A percentile compares a stretch with the other conserved stretches of the same genome.
These are phyloP conservation scores for Styphnolobium japonicum DNA, from an alignment of 306 rosid genomes.

Conservation along the genomic window DNA sequence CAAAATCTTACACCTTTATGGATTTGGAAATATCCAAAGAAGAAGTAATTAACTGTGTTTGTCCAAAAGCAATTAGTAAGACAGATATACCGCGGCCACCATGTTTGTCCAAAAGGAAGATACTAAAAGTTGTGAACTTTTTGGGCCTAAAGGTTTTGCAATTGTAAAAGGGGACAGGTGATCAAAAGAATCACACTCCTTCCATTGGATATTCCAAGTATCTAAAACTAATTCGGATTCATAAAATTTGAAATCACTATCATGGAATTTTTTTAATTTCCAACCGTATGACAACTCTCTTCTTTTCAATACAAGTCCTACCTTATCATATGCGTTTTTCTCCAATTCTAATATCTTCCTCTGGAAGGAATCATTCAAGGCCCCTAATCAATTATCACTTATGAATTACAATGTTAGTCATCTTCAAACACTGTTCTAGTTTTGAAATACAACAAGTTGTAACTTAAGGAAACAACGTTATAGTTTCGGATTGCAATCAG, in stretches of 20 bases:
- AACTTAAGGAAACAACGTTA: not conserved
- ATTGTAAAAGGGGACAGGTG: not conserved
- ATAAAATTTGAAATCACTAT: not conserved
- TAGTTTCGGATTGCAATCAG: not conserved
- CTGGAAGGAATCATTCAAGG: not conserved
- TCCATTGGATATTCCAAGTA: not conserved
- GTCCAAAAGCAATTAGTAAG: too few relatives aligned
- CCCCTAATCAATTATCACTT: not conserved
- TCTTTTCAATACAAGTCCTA: too few relatives aligned
- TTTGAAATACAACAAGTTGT: not conserved
- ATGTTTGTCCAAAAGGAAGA: not conserved
- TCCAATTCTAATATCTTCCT: too few relatives aligned
- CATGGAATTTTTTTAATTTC: not conserved
- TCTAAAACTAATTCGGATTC: not conserved
- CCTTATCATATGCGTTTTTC: too few relatives aligned
- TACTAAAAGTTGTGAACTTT: too few relatives aligned
- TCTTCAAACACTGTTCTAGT: not conserved
- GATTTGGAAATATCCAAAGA: not conserved
- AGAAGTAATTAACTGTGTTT: not conserved
- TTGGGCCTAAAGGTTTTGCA: too few relatives aligned
- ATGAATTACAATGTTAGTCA: not conserved
- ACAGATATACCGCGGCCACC: not conserved
- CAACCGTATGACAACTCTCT: not conserved
- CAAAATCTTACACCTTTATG: too few relatives aligned
- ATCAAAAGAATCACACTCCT: not conserved